phyloP scores from a whole-genome alignment of 345 rosid species.

The Linum tenue region DNA sequence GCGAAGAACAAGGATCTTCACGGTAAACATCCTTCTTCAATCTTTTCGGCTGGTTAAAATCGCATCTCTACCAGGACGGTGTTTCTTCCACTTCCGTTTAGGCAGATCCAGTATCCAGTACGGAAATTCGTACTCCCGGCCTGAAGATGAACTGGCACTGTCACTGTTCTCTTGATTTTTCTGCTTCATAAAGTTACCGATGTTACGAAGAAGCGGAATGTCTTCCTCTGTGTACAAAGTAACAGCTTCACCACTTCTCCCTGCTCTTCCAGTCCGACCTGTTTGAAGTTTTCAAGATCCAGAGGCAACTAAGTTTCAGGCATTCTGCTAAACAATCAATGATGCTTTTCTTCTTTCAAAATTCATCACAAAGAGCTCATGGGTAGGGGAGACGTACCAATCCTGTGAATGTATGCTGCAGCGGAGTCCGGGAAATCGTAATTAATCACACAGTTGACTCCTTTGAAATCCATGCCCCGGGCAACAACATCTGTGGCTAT shows the following conservation, averaged over 20 bases:
- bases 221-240: conserved; percentile 79
- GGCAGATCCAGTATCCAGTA: conserved; percentile 64
- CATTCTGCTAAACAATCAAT: background rate
- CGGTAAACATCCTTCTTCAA: background rate
- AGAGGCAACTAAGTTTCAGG: background rate
- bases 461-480: conserved; percentile 98
- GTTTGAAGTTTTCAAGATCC: background rate
- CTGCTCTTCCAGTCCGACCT: conserved; percentile 94
- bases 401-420: conserved; percentile 86
- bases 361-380: background rate
- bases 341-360: background rate
- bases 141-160: conserved; percentile 36
- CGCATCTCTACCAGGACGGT: conserved; percentile 60
- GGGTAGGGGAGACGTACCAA: conserved; percentile 40
- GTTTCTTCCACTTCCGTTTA: conserved; percentile 74
- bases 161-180: background rate
- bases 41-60: conserved; percentile 59
- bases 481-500: conserved; percentile 95
- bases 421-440: conserved; percentile 91
- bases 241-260: conserved; percentile 81
- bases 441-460: conserved; percentile 81
- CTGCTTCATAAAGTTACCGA: conserved; percentile 62
- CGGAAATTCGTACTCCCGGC: conserved; percentile 92
- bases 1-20: too few species aligned
- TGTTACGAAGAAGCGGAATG: conserved; percentile 60